phyloP scores from a whole-genome alignment of 371 early-diverging fungal species.

The Mucor sp. region DNA sequence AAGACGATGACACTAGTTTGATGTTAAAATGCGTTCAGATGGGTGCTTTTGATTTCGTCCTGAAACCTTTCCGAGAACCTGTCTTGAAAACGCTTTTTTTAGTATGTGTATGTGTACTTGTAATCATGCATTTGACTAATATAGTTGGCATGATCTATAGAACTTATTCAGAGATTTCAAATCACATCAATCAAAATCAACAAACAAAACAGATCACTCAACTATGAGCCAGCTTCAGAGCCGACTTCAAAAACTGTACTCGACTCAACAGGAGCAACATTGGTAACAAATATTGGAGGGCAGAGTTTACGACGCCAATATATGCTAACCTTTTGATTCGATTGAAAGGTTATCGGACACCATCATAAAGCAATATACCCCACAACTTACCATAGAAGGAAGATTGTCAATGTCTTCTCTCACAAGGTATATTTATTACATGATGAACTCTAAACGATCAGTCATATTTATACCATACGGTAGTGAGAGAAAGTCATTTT shows the following conservation, averaged over 20 bases:
- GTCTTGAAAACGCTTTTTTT: slow-evolving; percentile 54
- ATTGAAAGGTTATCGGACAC: slow-evolving; percentile 23
- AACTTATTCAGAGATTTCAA: not conserved
- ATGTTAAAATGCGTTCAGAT: slow-evolving; percentile 45
- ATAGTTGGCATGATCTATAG: not conserved
- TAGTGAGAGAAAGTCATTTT: slow-evolving; percentile 39
- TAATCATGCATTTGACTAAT: not conserved
- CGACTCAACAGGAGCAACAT: not conserved
- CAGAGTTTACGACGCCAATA: too few species aligned
- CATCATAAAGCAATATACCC: slow-evolving; percentile 35
- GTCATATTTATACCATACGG: not conserved
- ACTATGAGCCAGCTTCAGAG: slow-evolving; percentile 26
- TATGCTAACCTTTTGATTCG: not conserved
- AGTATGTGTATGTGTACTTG: slow-evolving; percentile 30
- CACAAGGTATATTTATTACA: slow-evolving; percentile 3
- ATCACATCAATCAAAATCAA: slow-evolving; percentile 17
- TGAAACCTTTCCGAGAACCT: slow-evolving; percentile 53
- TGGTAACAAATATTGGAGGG: not conserved
- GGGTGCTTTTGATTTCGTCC: slow-evolving; percentile 57
- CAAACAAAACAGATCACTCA: not conserved
- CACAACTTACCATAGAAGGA: slow-evolving; percentile 15
- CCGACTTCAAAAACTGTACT: slow-evolving; percentile 9
- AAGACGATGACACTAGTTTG: slow-evolving; percentile 30
- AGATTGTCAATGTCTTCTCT: slow-evolving; percentile 11
- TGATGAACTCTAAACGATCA: not conserved